phyloP scores from a whole-genome alignment of 2,329 filamentous ascomycete genomes.

The Ophiosphaerella korrae region DNA sequence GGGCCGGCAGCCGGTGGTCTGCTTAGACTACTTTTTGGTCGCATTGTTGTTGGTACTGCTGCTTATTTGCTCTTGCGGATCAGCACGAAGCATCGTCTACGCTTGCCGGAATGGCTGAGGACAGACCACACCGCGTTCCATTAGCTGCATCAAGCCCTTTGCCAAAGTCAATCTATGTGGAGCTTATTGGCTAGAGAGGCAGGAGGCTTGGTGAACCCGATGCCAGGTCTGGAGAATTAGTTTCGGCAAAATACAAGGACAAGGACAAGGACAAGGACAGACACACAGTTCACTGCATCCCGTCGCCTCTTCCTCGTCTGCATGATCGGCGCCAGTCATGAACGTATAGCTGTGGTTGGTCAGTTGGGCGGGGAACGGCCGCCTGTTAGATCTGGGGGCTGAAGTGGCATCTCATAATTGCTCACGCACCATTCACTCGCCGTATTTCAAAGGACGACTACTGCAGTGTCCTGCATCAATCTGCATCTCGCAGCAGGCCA shows the following conservation, averaged over 20 bases:
- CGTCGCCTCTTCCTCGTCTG: conserved; percentile 34
- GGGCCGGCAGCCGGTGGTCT: conserved; percentile 19
- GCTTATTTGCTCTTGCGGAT: conserved; percentile 55
- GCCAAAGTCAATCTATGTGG: conserved; percentile 38
- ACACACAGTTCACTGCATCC: conserved; percentile 34
- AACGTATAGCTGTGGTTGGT: conserved; percentile 38
- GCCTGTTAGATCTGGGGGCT: conserved; percentile 27
- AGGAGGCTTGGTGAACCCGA: conserved; percentile 35
- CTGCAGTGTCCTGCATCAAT: conserved; percentile 32
- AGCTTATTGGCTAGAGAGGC: conserved; percentile 39
- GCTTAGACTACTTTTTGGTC: conserved; percentile 1
- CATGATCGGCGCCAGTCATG: conserved; percentile 45
- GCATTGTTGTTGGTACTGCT: conserved; percentile 15
- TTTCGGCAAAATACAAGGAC: conserved; percentile 41
- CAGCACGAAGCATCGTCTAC: conserved; percentile 24
- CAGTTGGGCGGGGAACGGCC: conserved; percentile 24
- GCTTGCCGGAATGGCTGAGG: conserved; percentile 20
- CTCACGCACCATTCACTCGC: conserved; percentile 24
- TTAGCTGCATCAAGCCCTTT: conserved; percentile 37
- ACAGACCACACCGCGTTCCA: conserved; percentile 37
- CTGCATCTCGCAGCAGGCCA: conserved; percentile 33
- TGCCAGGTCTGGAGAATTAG: conserved; percentile 35
- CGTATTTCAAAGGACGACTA: conserved; percentile 14
- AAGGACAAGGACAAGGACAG: conserved; percentile 23
- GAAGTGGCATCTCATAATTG: conserved; percentile 22